Base-by-base conservation (phyloP, 129 eudicot genomes). In the Artemisia tridentata region DNA sequence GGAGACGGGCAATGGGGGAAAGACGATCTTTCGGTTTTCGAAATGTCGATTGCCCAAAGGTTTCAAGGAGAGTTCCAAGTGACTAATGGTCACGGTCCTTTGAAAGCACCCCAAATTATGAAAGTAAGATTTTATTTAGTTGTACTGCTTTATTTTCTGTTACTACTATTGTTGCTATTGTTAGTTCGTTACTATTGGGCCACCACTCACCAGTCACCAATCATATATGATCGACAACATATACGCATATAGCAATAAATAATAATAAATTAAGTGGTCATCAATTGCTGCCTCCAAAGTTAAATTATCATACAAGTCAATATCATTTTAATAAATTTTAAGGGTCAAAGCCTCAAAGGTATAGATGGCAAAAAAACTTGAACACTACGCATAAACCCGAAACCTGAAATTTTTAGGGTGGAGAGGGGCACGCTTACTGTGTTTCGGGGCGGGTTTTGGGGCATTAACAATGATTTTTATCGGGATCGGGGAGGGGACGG, bases 81-180 rank as follows among this genome's bases (percentile, higher is more conserved):
- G 25, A 84, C 97, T 18, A 69, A 83, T 72, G 97, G 91, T 23
- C 85, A 85, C 54, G 97, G 97, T 49, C 89, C 91, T 6, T 34
- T 46, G 4, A 82, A 43, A 45, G 96, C 96, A 43, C 84, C 88
- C 57, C 68, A 82, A 72, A 80, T 86, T 62, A 86, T 90, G 96
- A 84, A 20, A 69, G 96, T 89, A 82, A 31, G 80, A 38, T 38
- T 38, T 38, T 38, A 38, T 38, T 38, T 38, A 38, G 10, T 38
- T 38, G 10, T 7, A 7, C 45, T 38, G 10, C 11, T 38, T 38
- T 38, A 6, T 34, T 6, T 34, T 34, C 10, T 34, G 43, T 34
- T 34, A 38, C 45, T 38, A 1, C 45, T 38, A 38, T 38, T 38
- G 11, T 38, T 38, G 45, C 45, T 1, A 38, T 38, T 38, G 45